These are phyloP conservation scores for Allodekkera sacchari DNA, from an alignment of 805 yeast species.

Conservation along the genomic window DNA sequence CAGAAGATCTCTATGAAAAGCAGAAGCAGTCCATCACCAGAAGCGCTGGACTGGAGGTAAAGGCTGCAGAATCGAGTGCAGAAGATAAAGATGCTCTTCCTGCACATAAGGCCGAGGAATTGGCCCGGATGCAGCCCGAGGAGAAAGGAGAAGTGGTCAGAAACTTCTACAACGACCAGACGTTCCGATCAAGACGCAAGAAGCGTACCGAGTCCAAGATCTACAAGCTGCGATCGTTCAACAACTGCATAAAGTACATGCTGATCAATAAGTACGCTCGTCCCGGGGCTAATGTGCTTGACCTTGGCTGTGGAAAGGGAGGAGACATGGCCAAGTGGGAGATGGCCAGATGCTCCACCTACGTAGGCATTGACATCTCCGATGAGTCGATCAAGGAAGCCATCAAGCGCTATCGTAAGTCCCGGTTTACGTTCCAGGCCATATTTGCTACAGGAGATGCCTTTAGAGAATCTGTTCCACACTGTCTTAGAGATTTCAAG, in stretches of 20 bases:
- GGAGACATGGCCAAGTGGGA: conserved; percentile 93
- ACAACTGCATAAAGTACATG: conserved; percentile 85
- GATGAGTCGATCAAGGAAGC: conserved; percentile 86
- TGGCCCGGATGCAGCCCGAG: conserved; percentile 28
- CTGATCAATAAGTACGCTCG: conserved; percentile 62
- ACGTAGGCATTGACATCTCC: conserved; percentile 87
- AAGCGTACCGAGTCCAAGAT: conserved; percentile 74
- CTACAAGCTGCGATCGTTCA: conserved; percentile 78
- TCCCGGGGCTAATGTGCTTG: conserved; percentile 55
- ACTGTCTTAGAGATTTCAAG: conserved; percentile 51
- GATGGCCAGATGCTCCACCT: conserved; percentile 61
- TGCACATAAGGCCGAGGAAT: conserved; percentile 11
- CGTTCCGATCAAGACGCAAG: conserved; percentile 54
- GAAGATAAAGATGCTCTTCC: conserved; percentile 1
- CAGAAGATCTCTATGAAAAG: conserved; percentile 18
- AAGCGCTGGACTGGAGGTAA: background rate
- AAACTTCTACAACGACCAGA: conserved; percentile 78
- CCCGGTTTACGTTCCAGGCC: conserved; percentile 34
- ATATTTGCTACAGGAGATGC: conserved; percentile 92
- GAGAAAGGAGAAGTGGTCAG: conserved; percentile 60
- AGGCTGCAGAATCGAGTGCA: conserved; percentile 1
- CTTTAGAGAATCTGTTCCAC: conserved; percentile 62
- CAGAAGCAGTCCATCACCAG: conserved; percentile 13
- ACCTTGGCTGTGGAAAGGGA: conserved; percentile 96
- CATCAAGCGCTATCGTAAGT: conserved; percentile 55